phyloP scores from a whole-genome alignment of 768 basidiomycete genomes.

The Naematelia aurantialba region DNA sequence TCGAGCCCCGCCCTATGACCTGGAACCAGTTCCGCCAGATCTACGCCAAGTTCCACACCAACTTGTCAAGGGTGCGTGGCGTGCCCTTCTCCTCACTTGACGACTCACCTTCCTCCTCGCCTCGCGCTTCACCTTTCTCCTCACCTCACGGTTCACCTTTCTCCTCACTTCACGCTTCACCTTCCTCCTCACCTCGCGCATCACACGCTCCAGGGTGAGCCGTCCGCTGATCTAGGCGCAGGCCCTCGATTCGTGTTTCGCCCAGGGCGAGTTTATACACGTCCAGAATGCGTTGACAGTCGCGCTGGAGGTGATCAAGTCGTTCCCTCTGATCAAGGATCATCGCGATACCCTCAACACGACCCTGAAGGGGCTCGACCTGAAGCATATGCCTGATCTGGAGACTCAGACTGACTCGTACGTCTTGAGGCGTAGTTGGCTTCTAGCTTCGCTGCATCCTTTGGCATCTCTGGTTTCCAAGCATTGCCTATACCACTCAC shows the following conservation, averaged over 20 bases:
- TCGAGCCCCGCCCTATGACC: conserved; percentile 54
- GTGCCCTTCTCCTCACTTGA: neutral
- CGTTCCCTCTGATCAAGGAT: conserved; percentile 73
- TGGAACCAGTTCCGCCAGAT: conserved; percentile 70
- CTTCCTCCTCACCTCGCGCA: conserved; percentile 1
- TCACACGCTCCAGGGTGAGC: neutral
- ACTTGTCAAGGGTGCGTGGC: conserved; percentile 62
- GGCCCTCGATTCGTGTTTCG: conserved; percentile 76
- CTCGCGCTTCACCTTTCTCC: neutral
- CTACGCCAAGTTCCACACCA: conserved; percentile 78
- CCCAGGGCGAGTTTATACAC: conserved; percentile 90
- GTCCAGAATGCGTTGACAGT: conserved; percentile 96
- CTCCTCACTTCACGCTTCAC: neutral
- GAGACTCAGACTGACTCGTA: neutral
- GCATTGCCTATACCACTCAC: too few species aligned
- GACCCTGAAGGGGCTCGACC: conserved; percentile 28
- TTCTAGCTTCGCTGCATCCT: too few species aligned
- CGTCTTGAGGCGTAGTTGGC: neutral
- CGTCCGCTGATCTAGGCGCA: conserved; percentile 8
- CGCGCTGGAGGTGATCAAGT: conserved; percentile 80
- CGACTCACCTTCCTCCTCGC: neutral
- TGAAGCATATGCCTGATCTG: neutral
- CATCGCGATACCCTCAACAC: conserved; percentile 38
- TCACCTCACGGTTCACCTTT: neutral
- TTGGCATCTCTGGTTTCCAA: too few species aligned